A percentile compares a stretch with the other conserved stretches of the same genome.
phyloP scores from a whole-genome alignment of 169 alveolate species.

The Eimeria praecox region DNA sequence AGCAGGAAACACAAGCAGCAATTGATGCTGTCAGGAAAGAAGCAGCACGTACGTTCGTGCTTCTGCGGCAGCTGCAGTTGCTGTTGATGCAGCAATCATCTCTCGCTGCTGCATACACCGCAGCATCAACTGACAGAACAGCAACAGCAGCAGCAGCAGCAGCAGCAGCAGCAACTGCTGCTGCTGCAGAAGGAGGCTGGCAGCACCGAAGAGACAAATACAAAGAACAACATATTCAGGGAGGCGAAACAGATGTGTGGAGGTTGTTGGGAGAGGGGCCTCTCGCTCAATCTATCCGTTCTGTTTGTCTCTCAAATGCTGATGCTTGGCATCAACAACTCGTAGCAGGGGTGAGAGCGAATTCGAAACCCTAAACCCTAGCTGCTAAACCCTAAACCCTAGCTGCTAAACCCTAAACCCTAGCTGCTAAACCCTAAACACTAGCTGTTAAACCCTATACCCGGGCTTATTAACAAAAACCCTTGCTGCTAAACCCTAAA shows the following conservation, averaged over 20 bases:
- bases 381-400: neutral
- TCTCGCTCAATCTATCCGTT: neutral
- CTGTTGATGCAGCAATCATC: constrained; percentile 53
- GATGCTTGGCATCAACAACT: constrained; percentile 42
- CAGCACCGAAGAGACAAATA: constrained; percentile 26
- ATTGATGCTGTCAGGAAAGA: neutral
- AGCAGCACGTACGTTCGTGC: constrained; percentile 67
- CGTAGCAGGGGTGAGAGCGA: neutral
- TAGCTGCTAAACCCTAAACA: neutral
- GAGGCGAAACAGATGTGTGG: constrained; percentile 35
- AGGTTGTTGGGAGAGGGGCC: constrained; percentile 17
- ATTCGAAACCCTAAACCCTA: neutral
- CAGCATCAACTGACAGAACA: neutral
- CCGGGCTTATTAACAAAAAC: neutral
- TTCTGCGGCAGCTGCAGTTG: constrained; percentile 71
- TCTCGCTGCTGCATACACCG: constrained; percentile 34
- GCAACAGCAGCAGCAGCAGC: neutral
- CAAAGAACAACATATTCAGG: neutral
- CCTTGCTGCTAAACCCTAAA: neutral
- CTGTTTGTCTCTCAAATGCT: constrained; percentile 24
- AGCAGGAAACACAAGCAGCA: constrained; percentile 32
- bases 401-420: neutral
- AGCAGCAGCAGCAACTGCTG: constrained; percentile 41
- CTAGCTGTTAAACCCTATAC: neutral
- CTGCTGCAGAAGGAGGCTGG: constrained; percentile 60